Evolutionary conservation across 2,329 filamentous ascomycete genomes (phyloP), one percentile per base, ranked within the genome.

Genomic region (Aaosphaeria arxii): DNA sequence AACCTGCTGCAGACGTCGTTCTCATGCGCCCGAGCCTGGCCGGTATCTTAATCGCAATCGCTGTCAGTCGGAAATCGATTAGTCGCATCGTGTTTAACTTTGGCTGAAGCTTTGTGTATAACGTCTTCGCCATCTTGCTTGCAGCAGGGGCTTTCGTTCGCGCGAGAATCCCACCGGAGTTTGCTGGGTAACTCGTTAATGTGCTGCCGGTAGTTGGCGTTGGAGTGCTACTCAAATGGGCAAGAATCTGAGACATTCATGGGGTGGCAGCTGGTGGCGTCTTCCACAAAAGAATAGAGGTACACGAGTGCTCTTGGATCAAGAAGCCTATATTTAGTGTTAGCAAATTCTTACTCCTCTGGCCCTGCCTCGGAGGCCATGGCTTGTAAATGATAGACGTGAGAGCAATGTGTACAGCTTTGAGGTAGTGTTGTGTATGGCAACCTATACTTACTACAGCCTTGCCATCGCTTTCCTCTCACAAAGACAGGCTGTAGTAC

Each of bases 101-200:
- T 63, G 73, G 59, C 0, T 91, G 87, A 87, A 81, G 81, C 45
- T 81, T 81, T 45, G 71, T 87, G 1, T 91, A 91, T 69, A 91
- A 91, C 57, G 44, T 83, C 2, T 79, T 88, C 51, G 87, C 87
- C 0, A 72, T 91, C 1, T 66, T 89, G 41, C 74, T 90, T 0
- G 86, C 79, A 1, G 77, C 80, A 0, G 88, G 87, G 0, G 63
- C 61, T 0, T 63, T 66, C 40, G 82, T 86, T 4, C 72, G 74
- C 53, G 73, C 75, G 11, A 71, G 82, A 36, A 82, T 85, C 59
- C 81, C 83, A n/a, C 85, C 85, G 0, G 71, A 77, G 52, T 88
- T 77, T 74, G 86, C 86, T 0, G 86, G 85, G 0, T 60, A 91
- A 71, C 61, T 91, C 17, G 85, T 88, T 0, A 90, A 87, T 61